phyloP scores from a whole-genome alignment of 768 basidiomycete genomes.

The Mycena venus region DNA sequence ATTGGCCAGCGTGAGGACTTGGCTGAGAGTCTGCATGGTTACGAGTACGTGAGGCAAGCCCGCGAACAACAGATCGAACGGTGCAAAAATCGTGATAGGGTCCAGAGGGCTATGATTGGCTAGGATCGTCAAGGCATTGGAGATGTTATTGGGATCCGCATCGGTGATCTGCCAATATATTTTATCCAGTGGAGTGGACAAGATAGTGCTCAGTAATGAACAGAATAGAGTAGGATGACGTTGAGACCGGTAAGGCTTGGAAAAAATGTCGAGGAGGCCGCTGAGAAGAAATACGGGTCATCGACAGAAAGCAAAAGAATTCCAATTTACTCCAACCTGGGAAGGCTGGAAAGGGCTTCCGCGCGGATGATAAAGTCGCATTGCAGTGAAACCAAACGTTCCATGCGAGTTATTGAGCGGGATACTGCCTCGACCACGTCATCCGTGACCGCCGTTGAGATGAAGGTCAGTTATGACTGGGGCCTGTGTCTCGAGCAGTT shows the following conservation, averaged over 20 bases:
- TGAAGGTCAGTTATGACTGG: not conserved
- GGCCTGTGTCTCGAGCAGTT: not conserved
- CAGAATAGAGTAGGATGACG: not conserved
- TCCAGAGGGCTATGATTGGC: not conserved
- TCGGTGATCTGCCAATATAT: not conserved
- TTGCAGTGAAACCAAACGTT: not conserved
- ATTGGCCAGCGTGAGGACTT: not conserved
- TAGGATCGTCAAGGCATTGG: not conserved
- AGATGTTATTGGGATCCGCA: not conserved
- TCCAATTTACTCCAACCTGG: not conserved
- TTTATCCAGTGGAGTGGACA: not conserved
- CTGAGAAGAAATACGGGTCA: not conserved
- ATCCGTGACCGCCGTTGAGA: not conserved
- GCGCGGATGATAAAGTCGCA: not conserved
- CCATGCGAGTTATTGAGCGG: not conserved
- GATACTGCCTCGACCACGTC: not conserved
- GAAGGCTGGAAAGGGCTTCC: not conserved
- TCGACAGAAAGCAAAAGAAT: not conserved
- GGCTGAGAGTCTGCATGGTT: not conserved
- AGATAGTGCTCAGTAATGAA: not conserved
- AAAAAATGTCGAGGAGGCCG: not conserved
- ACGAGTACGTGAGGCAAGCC: not conserved
- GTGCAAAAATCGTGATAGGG: not conserved
- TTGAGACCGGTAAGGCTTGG: not conserved
- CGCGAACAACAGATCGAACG: not conserved